A percentile compares a stretch with the other conserved stretches of the same genome.
phyloP scores from a whole-genome alignment of 768 basidiomycete species.

The Phaeolepiota aurea region DNA sequence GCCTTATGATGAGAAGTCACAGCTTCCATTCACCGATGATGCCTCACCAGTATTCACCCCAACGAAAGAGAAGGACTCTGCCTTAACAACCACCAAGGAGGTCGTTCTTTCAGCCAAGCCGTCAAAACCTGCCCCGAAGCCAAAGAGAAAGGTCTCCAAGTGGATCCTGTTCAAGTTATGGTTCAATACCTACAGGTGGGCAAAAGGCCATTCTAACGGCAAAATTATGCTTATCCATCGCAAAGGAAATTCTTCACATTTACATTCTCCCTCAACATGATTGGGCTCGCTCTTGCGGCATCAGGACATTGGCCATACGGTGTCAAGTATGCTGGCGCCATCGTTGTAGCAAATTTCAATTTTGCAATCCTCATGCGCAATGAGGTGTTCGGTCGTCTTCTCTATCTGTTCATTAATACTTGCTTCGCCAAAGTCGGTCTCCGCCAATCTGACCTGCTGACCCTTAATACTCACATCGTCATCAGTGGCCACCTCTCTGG shows the following conservation, averaged over 20 bases:
- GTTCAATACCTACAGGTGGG: conserved; percentile 66
- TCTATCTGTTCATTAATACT: conserved; percentile 62
- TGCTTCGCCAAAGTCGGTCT: conserved; percentile 55
- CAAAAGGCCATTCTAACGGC: neutral
- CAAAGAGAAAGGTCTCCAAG: conserved; percentile 49
- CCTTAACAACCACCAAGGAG: conserved; percentile 23
- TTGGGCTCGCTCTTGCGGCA: conserved; percentile 51
- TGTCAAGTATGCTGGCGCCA: conserved; percentile 48
- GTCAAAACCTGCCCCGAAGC: conserved; percentile 27
- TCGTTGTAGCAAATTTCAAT: conserved; percentile 66
- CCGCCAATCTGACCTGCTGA: conserved; percentile 1
- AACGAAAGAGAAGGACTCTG: conserved; percentile 33
- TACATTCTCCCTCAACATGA: conserved; percentile 51
- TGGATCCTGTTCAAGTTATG: conserved; percentile 55
- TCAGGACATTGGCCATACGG: conserved; percentile 64
- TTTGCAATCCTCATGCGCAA: conserved; percentile 69
- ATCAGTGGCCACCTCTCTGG: conserved; percentile 65
- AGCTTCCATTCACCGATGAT: conserved; percentile 8
- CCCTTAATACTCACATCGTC: conserved; percentile 5
- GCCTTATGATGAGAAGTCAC: conserved; percentile 27
- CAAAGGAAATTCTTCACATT: conserved; percentile 63
- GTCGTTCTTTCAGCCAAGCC: conserved; percentile 22
- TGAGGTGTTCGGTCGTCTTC: conserved; percentile 63
- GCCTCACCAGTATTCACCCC: conserved; percentile 18
- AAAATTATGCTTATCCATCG: no score